Conservation (phyloP, 305 asterid genomes). For the Fraxinus albicans region DNA sequence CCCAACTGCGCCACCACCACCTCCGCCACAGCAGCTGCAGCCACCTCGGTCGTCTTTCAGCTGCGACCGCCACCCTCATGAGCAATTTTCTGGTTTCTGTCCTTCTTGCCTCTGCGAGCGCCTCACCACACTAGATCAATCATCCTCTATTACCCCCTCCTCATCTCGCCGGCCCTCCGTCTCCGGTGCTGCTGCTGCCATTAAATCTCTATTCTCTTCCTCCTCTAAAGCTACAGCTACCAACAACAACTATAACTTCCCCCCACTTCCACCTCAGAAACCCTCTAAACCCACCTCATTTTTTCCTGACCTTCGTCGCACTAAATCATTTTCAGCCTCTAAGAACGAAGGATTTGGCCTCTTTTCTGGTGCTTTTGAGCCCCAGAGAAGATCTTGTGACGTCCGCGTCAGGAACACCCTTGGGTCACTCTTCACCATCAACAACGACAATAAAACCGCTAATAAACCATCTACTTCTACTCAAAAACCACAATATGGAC, state of each 20-base stretch:
- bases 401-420: slow-evolving; percentile 74
- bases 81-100: slow-evolving; percentile 85
- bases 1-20: slow-evolving; percentile 84
- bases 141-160: slow-evolving; percentile 55
- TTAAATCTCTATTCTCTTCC: slow-evolving; percentile 67
- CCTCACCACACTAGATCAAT: slow-evolving; percentile 70
- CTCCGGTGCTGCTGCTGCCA: slow-evolving; percentile 64
- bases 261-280: slow-evolving; percentile 33
- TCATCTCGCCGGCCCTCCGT: slow-evolving; percentile 44
- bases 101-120: slow-evolving; percentile 94
- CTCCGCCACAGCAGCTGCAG: slow-evolving; percentile 49
- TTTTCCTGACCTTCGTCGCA: slow-evolving; percentile 75
- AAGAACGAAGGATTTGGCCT: slow-evolving; percentile 75
- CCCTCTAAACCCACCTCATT: slow-evolving; percentile 52
- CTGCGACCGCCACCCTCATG: slow-evolving; percentile 86
- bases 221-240: slow-evolving; percentile 35
- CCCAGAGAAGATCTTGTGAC: slow-evolving; percentile 92
- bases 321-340: slow-evolving; percentile 83
- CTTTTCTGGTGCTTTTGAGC: slow-evolving; percentile 48
- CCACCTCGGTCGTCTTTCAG: slow-evolving; percentile 89
- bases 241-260: slow-evolving; percentile 8
- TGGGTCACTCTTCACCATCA: slow-evolving; percentile 57
- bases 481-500: slow-evolving; percentile 23
- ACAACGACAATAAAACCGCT: slow-evolving; percentile 42
- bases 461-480: slow-evolving; percentile 27